Base-by-base conservation (phyloP, 1,139 yeast genomes). In the Pichia sp. region DNA sequence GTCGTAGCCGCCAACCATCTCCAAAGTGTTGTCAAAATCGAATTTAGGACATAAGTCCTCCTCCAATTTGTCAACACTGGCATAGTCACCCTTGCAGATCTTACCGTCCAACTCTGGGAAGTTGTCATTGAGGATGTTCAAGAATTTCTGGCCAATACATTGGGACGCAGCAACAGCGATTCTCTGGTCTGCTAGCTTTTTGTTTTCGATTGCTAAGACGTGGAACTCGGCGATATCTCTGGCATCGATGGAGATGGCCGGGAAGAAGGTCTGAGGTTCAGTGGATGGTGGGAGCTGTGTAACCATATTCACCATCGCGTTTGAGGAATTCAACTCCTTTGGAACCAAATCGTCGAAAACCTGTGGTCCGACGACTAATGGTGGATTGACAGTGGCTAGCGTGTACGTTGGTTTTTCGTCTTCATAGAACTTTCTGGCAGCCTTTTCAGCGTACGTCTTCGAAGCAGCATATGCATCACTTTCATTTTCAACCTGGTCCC, bases 401-500 rank as follows among this genome's bases (percentile, higher is more conserved):
- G 8, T 67, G 61, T 80, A 81, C 38, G 67, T 68, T 10, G 78
- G 76, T 6, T 71, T 69, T 36, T 72, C 63, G 11, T 61, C 59
- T 51, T 70, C 61, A 32, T 75, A 67, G 59, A 77, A 81, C 3
- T 79, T 75, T 82, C 86, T 79, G 1, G 82, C 84, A 2, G 80
- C 77, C 57, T 66, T 65, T 64, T 80, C 85, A 26, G 84, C 82
- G 56, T 73, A 71, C 32, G 72, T 76, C 66, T 81, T 81, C 7
- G 84, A 78, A 0, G 76, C 81, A 57, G 69, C 56, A 66, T 80
- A 81, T 6, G 78, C 84, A 40, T 54, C 56, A 10, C 58, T 51
- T 15, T 11, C 15, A 11, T 8, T 36, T 13, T 5, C 15, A 36
- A 36, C 74, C 46, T 68, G 63, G 43, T 75, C 77, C 73, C 71